phyloP scores from a whole-genome alignment of 2,329 filamentous ascomycete species.

The Microsporum canis region DNA sequence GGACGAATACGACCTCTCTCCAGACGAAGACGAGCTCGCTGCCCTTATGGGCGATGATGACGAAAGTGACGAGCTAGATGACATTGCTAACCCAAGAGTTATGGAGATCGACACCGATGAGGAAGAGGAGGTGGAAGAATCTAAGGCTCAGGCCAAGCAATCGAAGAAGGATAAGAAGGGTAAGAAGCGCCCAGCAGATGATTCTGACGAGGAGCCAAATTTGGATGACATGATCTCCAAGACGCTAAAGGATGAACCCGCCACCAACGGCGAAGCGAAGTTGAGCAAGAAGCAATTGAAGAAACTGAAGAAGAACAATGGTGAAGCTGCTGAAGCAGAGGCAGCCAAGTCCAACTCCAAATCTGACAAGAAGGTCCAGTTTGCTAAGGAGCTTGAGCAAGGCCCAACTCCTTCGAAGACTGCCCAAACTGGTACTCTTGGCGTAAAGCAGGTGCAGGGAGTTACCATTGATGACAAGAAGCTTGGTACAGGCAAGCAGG shows the following conservation, averaged over 20 bases:
- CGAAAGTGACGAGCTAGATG: constrained; percentile 66
- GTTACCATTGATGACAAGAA: constrained; percentile 96
- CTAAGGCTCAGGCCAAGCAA: constrained; percentile 35
- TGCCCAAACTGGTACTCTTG: constrained; percentile 45
- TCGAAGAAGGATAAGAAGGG: constrained; percentile 67
- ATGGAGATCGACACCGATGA: constrained; percentile 74
- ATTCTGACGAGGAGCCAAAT: constrained; percentile 50
- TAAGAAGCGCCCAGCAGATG: constrained; percentile 69
- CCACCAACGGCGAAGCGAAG: constrained; percentile 47
- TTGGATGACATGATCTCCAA: constrained; percentile 83
- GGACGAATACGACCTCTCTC: constrained; percentile 69
- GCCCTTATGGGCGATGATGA: constrained; percentile 44
- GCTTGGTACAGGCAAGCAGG: constrained; percentile 67
- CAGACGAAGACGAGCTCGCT: constrained; percentile 62
- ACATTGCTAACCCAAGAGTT: constrained; percentile 66
- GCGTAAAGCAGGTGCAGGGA: constrained; percentile 71
- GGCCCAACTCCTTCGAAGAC: constrained; percentile 65
- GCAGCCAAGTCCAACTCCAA: constrained; percentile 44
- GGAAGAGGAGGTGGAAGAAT: constrained; percentile 69
- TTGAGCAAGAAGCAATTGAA: constrained; percentile 94
- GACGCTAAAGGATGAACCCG: constrained; percentile 43
- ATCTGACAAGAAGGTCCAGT: constrained; percentile 91
- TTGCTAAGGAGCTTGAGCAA: constrained; percentile 97
- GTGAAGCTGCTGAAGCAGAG: constrained; percentile 56
- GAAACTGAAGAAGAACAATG: constrained; percentile 98